Base-by-base conservation (phyloP, 2,329 filamentous ascomycete species). In the Fusarium sulawesiense region DNA sequence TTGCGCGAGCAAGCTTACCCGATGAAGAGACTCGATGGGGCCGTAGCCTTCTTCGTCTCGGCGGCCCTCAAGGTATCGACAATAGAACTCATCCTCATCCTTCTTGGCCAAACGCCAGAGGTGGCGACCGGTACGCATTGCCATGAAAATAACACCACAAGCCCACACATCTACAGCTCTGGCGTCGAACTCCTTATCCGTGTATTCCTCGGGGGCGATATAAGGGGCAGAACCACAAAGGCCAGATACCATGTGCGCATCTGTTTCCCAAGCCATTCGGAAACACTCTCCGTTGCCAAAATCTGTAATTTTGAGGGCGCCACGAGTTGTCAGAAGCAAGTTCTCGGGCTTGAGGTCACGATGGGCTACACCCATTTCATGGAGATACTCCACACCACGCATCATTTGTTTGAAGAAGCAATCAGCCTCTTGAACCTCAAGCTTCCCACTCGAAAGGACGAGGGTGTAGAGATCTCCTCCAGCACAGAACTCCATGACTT, bases 381-480 rank as follows among this genome's bases (percentile, higher is more conserved):
- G 96, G 84, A 99, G 94, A 80, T 99, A 99, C 81, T 98, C 95
- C 55, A 99, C 96, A 67, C 96, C 96, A 60, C 96, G 93, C 95
- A 99, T 98, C 81, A 98, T 90, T 81, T 99, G 96, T 83, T 98
- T 97, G 86, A 99, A 99, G 80, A 96, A 97, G 82, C 96, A 99
- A 79, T 99, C 96, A 64, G 96, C 95, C 81, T 99, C 96, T 65
- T 89, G 86, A 30, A 97, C 93, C 79, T 96, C 94, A 21, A 99
- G 89, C 80, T 97, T 97, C 63, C 93, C 93, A 40, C 94, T 93
- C 9, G 96, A 90, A 30, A 98, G 88, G 21, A 99, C 92, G 7
- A 99, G 87, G 0, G 94, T 98, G 80, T 98, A 98, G 25, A 99
- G 85, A 78, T 99, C 96, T 63, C 96, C 96, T 65, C 96, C 96